Percentiles rank a stretch among this genome's conserved stretches.
Evolutionary conservation across 2,329 filamentous ascomycete genomes (phyloP).

Genomic region (Microdochium nivale): DNA sequence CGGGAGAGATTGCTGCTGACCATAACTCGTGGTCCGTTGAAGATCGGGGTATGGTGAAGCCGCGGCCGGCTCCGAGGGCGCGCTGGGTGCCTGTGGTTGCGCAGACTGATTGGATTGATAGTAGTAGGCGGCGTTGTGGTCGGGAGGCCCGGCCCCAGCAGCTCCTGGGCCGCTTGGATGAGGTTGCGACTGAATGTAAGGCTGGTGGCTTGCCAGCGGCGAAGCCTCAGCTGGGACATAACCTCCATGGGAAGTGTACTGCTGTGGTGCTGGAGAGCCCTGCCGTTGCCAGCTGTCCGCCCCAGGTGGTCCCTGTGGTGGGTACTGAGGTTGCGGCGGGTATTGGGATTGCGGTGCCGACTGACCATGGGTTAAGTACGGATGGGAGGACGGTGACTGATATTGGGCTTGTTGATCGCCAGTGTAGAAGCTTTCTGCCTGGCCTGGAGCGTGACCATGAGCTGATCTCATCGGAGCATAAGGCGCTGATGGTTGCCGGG

Average conservation of each 20-base stretch:
- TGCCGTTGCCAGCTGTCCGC: constrained; percentile 42
- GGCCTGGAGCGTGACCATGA: constrained; percentile 33
- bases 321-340: constrained; percentile 32
- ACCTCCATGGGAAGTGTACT: constrained; percentile 24
- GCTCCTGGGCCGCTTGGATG: constrained; percentile 19
- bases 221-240: constrained; percentile 23
- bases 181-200: constrained; percentile 18
- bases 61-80: constrained; percentile 27
- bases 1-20: constrained; percentile 31
- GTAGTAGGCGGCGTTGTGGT: constrained; percentile 51
- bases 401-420: constrained; percentile 46
- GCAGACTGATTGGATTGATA: constrained; percentile 29
- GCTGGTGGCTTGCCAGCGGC: constrained; percentile 16
- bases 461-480: constrained; percentile 63
- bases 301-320: constrained; percentile 35
- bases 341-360: constrained; percentile 35
- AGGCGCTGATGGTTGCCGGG: constrained; percentile 45
- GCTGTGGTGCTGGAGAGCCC: constrained; percentile 26
- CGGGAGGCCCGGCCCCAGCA: constrained; percentile 25
- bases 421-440: constrained; percentile 76
- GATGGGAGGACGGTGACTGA: constrained; percentile 39
- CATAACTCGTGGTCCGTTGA: constrained; percentile 36
- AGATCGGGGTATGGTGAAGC: constrained; percentile 46
- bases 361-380: constrained; percentile 41
- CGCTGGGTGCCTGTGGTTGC: constrained; percentile 26